A percentile compares a stretch with the other conserved stretches of the same genome.
phyloP scores from a whole-genome alignment of 2,329 filamentous ascomycete species.

The Periconia sp. region DNA sequence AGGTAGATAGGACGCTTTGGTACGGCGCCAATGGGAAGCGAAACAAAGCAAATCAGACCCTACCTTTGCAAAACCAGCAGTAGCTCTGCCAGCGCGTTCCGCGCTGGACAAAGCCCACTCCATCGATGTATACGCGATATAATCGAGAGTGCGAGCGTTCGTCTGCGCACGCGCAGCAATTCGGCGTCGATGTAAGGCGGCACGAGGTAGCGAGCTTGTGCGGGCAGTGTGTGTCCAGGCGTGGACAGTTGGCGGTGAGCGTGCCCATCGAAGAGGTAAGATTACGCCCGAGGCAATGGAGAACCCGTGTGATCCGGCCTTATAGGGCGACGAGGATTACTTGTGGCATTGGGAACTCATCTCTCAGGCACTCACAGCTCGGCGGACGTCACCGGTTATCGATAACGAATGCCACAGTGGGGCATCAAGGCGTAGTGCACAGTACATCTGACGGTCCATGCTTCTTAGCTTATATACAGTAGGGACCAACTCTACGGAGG shows the following conservation, averaged over 20 bases:
- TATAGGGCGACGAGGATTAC: too few species aligned
- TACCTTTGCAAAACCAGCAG: slow-evolving; percentile 58
- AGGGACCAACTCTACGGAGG: too few species aligned
- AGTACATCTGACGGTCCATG: too few species aligned
- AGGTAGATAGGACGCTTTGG: neutral
- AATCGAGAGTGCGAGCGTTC: slow-evolving; percentile 48
- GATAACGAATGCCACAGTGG: too few species aligned
- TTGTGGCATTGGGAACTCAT: neutral
- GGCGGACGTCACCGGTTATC: too few species aligned
- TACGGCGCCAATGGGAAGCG: neutral
- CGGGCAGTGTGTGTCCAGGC: slow-evolving; percentile 44
- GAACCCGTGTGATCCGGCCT: too few species aligned
- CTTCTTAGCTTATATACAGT: too few species aligned
- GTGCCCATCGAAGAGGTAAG: slow-evolving; percentile 51
- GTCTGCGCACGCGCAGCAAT: slow-evolving; percentile 51
- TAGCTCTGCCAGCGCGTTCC: slow-evolving; percentile 58
- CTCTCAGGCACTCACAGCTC: neutral
- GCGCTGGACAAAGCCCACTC: slow-evolving; percentile 56
- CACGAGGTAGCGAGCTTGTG: slow-evolving; percentile 53
- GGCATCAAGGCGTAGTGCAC: too few species aligned
- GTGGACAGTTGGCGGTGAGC: slow-evolving; percentile 46
- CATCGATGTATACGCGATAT: slow-evolving; percentile 57
- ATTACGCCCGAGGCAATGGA: too few species aligned
- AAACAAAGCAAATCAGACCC: slow-evolving; percentile 1
- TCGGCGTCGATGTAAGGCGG: slow-evolving; percentile 46